phyloP scores from a whole-genome alignment of 805 yeast species.

The Schwanniomyces yamadae region DNA sequence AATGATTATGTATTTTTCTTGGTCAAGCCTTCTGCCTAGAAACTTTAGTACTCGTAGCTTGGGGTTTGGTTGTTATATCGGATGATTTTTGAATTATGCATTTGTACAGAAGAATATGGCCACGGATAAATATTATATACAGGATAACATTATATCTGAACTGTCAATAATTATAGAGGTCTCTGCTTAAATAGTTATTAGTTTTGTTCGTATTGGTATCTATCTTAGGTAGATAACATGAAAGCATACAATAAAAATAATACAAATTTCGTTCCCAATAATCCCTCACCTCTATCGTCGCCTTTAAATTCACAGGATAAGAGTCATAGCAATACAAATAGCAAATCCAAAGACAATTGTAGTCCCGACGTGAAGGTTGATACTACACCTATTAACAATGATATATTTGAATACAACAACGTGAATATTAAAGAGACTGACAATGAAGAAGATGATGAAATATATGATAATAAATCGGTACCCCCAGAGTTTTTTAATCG shows the following conservation, averaged over 20 bases:
- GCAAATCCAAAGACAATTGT: too few relatives aligned
- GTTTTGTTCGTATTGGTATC: conserved; percentile 1
- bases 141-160: too few relatives aligned
- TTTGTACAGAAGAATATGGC: too few relatives aligned
- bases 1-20: too few relatives aligned
- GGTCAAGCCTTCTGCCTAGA: too few relatives aligned
- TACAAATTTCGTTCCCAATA: conserved; percentile 19
- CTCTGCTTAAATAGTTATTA: not conserved
- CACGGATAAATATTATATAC: too few relatives aligned
- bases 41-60: too few relatives aligned
- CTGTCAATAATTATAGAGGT: too few relatives aligned
- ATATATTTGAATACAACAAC: conserved; percentile 11
- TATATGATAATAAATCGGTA: conserved; percentile 17
- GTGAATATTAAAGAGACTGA: conserved; percentile 9
- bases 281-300: conserved; percentile 27
- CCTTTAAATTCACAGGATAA: conserved; percentile 1
- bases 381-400: conserved; percentile 4
- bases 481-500: conserved; percentile 58
- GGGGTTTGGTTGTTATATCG: too few relatives aligned
- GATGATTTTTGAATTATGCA: too few relatives aligned
- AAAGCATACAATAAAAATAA: conserved; percentile 1
- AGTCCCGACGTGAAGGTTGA: not conserved
- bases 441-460: conserved; percentile 11
- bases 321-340: not conserved
- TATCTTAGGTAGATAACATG: too few relatives aligned